Percentiles rank a stretch among this genome's conserved stretches.
Evolutionary conservation across 495 filamentous ascomycete genomes (phyloP).

Genomic region (Talaromyces wortmannii): DNA sequence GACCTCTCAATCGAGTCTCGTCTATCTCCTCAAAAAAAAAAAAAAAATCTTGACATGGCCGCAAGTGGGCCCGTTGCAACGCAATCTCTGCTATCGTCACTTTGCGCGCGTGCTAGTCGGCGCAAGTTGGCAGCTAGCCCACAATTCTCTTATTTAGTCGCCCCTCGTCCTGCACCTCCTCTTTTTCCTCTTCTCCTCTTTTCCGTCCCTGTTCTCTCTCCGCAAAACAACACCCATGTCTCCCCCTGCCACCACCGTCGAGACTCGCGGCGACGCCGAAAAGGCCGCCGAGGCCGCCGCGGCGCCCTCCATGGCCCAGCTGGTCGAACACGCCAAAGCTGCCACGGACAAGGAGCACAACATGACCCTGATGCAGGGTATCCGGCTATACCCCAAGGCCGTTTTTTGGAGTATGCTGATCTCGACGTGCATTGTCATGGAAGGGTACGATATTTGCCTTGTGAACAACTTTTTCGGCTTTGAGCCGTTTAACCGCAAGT

Average conservation of each 20-base stretch:
- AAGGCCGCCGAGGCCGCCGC: not conserved
- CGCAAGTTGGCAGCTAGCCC: too few relatives aligned
- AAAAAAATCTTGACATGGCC: too few relatives aligned
- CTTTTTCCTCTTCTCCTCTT: not conserved
- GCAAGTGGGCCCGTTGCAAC: too few relatives aligned
- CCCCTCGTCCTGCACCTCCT: not conserved
- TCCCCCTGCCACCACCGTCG: too few relatives aligned
- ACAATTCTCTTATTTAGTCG: too few relatives aligned
- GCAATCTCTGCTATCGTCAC: too few relatives aligned
- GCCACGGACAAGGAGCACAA: slow-evolving; percentile 40
- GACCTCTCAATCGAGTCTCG: too few relatives aligned
- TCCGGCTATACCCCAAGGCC: slow-evolving; percentile 51
- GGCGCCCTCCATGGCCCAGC: slow-evolving; percentile 19
- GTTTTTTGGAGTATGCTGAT: slow-evolving; percentile 48
- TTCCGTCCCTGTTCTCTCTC: not conserved
- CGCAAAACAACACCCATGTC: not conserved
- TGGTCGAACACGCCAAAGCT: slow-evolving; percentile 35
- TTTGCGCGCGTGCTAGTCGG: too few relatives aligned
- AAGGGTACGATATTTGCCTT: slow-evolving; percentile 50
- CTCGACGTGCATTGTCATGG: slow-evolving; percentile 50
- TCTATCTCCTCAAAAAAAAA: too few relatives aligned
- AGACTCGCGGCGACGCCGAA: not conserved
- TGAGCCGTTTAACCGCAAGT: slow-evolving; percentile 58
- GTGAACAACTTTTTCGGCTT: slow-evolving; percentile 46
- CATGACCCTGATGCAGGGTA: slow-evolving; percentile 36